Evolutionary conservation across 2,329 filamentous ascomycete genomes (phyloP).

Genomic region (Fusarium sp.): DNA sequence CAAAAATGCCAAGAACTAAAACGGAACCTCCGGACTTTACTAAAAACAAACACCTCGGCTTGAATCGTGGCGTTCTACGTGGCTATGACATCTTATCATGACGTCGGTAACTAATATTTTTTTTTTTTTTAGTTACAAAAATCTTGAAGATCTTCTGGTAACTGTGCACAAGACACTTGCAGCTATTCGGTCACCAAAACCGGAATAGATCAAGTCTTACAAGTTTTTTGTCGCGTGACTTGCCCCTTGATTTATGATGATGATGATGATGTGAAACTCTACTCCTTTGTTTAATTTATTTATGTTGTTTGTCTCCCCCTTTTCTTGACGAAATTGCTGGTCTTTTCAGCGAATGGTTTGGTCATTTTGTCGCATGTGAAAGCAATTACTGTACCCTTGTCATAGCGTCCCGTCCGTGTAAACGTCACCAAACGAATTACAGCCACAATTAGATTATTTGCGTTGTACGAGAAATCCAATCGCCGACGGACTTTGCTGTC

Average conservation of each 20-base stretch:
- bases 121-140: not conserved
- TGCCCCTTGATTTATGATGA: slow-evolving; percentile 19
- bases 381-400: slow-evolving; percentile 4
- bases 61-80: slow-evolving; percentile 1
- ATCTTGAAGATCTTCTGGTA: slow-evolving; percentile 19
- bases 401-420: slow-evolving; percentile 16
- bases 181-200: slow-evolving; percentile 41
- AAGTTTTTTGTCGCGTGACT: slow-evolving; percentile 43
- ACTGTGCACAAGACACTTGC: slow-evolving; percentile 45
- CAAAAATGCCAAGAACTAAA: slow-evolving; percentile 9
- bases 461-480: slow-evolving; percentile 6
- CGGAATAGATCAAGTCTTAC: slow-evolving; percentile 34
- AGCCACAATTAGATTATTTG: slow-evolving; percentile 10
- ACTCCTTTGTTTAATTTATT: not conserved
- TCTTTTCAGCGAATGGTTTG: slow-evolving; percentile 17
- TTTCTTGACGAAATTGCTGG: not conserved
- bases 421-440: slow-evolving; percentile 39
- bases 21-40: slow-evolving; percentile 6
- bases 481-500: not conserved
- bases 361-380: slow-evolving; percentile 37
- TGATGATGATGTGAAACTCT: slow-evolving; percentile 5
- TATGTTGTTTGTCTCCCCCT: not conserved
- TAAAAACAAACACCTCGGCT: slow-evolving; percentile 19
- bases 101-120: slow-evolving; percentile 15
- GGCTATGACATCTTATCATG: slow-evolving; percentile 20